Evolutionary conservation across 2,329 filamentous ascomycete species (phyloP).

Genomic region (Alternaria angustiovoidea): DNA sequence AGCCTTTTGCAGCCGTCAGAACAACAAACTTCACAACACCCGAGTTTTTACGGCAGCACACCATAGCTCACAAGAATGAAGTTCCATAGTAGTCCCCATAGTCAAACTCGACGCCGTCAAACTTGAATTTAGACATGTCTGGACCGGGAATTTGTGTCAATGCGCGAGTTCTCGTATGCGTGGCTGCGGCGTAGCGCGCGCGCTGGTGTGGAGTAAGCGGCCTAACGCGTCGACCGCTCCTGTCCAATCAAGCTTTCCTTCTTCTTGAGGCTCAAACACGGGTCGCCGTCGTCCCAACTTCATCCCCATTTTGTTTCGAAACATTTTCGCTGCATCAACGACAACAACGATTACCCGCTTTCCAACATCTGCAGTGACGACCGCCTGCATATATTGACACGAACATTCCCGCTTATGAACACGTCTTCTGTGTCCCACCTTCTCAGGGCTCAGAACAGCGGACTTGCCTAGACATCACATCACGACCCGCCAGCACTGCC

Average conservation of each 20-base stretch:
- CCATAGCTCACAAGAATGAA: background rate
- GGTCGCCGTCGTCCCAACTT: constrained; percentile 29
- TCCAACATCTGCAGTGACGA: background rate
- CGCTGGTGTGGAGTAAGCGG: constrained; percentile 11
- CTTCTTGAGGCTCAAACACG: constrained; percentile 32
- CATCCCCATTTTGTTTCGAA: constrained; percentile 11
- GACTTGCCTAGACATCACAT: background rate
- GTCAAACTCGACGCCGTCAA: background rate
- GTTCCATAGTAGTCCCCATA: background rate
- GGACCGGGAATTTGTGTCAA: background rate
- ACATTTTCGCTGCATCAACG: constrained; percentile 1
- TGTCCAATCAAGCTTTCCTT: constrained; percentile 39
- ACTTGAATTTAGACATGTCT: background rate
- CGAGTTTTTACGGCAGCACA: background rate
- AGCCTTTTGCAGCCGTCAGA: background rate
- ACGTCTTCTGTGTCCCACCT: no score
- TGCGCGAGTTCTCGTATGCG: constrained; percentile 15
- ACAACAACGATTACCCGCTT: background rate
- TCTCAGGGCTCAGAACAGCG: no score
- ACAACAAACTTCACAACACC: background rate
- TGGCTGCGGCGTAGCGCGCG: constrained; percentile 45
- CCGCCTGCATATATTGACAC: background rate
- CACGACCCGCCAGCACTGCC: background rate
- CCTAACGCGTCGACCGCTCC: constrained; percentile 12
- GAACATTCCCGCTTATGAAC: background rate